These are phyloP conservation scores for Boletus sensibilis DNA, from an alignment of 768 basidiomycete species.

Conservation along the genomic window DNA sequence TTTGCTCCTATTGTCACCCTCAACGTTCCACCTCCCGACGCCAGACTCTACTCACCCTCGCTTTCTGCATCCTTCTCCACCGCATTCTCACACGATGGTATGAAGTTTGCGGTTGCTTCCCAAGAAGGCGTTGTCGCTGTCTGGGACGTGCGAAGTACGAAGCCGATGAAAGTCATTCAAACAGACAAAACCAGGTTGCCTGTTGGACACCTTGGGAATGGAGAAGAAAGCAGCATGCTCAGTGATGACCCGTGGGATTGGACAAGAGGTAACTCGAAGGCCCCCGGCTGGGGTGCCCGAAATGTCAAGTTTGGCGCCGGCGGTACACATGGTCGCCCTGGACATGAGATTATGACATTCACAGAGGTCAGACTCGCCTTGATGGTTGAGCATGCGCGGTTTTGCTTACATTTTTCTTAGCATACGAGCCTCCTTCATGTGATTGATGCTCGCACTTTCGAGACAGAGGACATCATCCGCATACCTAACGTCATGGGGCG, in stretches of 20 bases:
- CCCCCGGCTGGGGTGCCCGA: constrained; percentile 82
- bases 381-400: background rate
- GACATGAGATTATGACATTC: constrained; percentile 81
- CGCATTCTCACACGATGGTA: constrained; percentile 71
- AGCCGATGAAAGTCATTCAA: constrained; percentile 66
- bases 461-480: constrained; percentile 66
- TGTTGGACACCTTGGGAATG: constrained; percentile 34
- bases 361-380: constrained; percentile 64
- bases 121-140: constrained; percentile 80
- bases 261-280: constrained; percentile 52
- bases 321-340: constrained; percentile 43
- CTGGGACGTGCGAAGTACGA: constrained; percentile 78
- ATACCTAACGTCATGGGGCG: constrained; percentile 44
- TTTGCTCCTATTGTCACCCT: constrained; percentile 72
- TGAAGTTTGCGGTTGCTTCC: constrained; percentile 79
- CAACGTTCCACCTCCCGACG: constrained; percentile 56
- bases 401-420: constrained; percentile 38
- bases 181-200: constrained; percentile 44
- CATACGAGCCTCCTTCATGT: constrained; percentile 82
- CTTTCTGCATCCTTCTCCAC: constrained; percentile 77
- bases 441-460: constrained; percentile 84
- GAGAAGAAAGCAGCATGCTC: constrained; percentile 50
- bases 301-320: constrained; percentile 82
- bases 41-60: constrained; percentile 39
- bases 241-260: constrained; percentile 70